Base-by-base conservation (phyloP, 805 yeast species). In the Lachancea kluyveri region DNA sequence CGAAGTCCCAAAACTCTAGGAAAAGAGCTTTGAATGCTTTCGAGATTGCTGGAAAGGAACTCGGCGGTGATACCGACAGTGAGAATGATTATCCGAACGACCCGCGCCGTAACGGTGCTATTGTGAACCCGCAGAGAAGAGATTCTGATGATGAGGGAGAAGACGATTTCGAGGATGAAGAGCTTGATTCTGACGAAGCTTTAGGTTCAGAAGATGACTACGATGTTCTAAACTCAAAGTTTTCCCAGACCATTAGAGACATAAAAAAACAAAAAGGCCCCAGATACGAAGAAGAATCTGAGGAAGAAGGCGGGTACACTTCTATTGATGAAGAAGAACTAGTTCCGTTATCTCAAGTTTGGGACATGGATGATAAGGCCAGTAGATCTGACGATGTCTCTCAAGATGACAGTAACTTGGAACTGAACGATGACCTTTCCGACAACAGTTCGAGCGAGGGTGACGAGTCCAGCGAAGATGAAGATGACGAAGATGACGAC, bases 111-210 rank as follows among this genome's bases (percentile, higher is more conserved):
- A 54, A 60, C 35, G 62, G 63, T 15, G 62, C 65, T 13, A 62
- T 64, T 20, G 59, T 64, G 4, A 62, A 62, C 35, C 51, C 65
- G 9, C 46, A 55, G 26, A 61, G 49, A 37, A 40, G 33, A 22
- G 57, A 47, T 9, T 53, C 41, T 11, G 52, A 48, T 6, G 54
- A 38, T 1, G 52, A 42, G 8, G 59, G 43, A 5, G 59, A 51
- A 2, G 54, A 54, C 3, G 61, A 57, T 15, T 62, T 74, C 41
- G 74, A 65, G 28, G 82, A 76, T 46, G 83, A 76, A 48, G 83
- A 82, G 39, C 63, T 82, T 27, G 85, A 80, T 46, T 84, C 95
- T 1, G 96, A 87, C 54, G 95, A 82, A 46, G 95, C 94, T 0
- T 59, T 84, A 37, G 95, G 92, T 1, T 79, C 92, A 0, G 94